phyloP scores from a whole-genome alignment of 768 basidiomycete genomes.

The Neoboletus brunneissimus region DNA sequence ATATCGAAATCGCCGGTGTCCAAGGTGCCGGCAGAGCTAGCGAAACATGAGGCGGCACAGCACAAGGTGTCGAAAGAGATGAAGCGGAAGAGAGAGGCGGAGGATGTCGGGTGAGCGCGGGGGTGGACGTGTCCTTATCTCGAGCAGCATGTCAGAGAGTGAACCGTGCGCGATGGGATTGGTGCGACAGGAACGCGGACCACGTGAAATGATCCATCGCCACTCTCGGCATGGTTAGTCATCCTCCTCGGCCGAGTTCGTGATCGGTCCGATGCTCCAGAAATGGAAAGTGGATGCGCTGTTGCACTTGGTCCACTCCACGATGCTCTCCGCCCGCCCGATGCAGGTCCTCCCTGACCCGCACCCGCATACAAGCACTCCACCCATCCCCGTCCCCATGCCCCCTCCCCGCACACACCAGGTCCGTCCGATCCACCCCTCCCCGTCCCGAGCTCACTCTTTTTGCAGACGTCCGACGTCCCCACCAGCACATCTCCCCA shows the following conservation, averaged over 20 bases:
- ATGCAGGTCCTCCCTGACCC: conserved; percentile 28
- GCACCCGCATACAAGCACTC: background rate
- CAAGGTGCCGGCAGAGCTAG: conserved; percentile 84
- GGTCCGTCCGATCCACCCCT: background rate
- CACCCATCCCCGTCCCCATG: background rate
- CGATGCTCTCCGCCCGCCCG: conserved; percentile 39
- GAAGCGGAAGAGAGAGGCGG: conserved; percentile 89
- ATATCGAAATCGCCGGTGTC: conserved; percentile 93
- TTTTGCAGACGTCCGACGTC: too few species aligned
- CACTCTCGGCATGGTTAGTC: background rate
- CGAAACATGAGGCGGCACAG: conserved; percentile 88
- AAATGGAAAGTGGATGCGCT: conserved; percentile 11
- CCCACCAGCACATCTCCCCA: background rate
- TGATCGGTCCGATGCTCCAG: conserved; percentile 17
- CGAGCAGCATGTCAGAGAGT: background rate
- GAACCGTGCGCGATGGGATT: too few species aligned
- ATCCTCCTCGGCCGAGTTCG: conserved; percentile 12
- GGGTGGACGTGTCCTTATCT: background rate
- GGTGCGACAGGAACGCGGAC: too few species aligned
- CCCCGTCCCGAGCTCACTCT: background rate
- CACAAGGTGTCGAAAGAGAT: conserved; percentile 90
- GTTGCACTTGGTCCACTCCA: conserved; percentile 4
- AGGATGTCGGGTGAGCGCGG: conserved; percentile 54
- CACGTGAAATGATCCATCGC: background rate
- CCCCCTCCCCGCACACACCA: background rate